Conservation (phyloP, 2,329 filamentous ascomycete species). For the Ampelomyces quisqualis region DNA sequence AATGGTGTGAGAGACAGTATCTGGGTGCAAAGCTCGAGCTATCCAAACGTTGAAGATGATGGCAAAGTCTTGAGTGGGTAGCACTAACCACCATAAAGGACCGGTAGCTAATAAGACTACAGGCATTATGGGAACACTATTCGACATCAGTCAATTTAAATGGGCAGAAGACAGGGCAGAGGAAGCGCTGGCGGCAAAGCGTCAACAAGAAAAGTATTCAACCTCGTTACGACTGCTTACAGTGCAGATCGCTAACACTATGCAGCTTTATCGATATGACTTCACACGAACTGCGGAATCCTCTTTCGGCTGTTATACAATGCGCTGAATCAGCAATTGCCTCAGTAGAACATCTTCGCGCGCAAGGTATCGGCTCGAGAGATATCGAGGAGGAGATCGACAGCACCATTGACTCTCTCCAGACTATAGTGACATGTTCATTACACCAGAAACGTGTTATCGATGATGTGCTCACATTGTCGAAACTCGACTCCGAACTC, state of each 20-base stretch:
- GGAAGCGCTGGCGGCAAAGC: slow-evolving; percentile 42
- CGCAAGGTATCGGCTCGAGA: slow-evolving; percentile 5
- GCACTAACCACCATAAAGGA: not conserved
- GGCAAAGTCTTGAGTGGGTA: slow-evolving; percentile 26
- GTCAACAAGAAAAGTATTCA: slow-evolving; percentile 39
- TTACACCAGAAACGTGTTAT: slow-evolving; percentile 45
- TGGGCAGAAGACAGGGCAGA: slow-evolving; percentile 40
- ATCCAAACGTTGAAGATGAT: slow-evolving; percentile 24
- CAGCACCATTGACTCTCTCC: slow-evolving; percentile 33
- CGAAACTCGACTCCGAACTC: slow-evolving; percentile 33
- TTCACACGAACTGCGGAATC: slow-evolving; percentile 42
- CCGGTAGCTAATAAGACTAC: too few species aligned
- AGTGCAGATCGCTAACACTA: slow-evolving; percentile 5
- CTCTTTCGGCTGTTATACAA: slow-evolving; percentile 44
- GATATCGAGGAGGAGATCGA: slow-evolving; percentile 21
- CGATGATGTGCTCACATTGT: slow-evolving; percentile 46
- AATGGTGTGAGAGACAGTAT: slow-evolving; percentile 26
- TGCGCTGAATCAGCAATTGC: slow-evolving; percentile 47
- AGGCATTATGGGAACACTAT: slow-evolving; percentile 39
- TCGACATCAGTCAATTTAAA: slow-evolving; percentile 43
- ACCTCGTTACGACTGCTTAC: not conserved
- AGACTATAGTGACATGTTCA: slow-evolving; percentile 41
- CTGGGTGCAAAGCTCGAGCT: slow-evolving; percentile 31
- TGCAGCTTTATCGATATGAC: slow-evolving; percentile 35
- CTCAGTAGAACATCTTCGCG: slow-evolving; percentile 23